Conservation (phyloP, 139 green algal genomes). For the Chlamydomonas asymmetrica region DNA sequence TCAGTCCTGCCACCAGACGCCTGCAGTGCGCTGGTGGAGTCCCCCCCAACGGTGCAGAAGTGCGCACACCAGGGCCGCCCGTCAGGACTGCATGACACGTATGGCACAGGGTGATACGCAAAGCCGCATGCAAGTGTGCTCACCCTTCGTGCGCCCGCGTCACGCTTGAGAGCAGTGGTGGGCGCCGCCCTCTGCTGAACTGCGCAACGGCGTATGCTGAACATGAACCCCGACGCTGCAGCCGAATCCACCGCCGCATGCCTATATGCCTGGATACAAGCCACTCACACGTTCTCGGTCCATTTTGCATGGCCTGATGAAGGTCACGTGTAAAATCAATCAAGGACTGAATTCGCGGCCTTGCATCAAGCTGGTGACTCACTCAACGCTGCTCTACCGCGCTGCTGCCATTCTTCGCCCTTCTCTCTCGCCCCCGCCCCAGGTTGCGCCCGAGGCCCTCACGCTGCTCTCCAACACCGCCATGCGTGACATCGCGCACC, state of each 20-base stretch:
- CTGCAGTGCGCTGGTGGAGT: background rate
- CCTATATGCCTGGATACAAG: background rate
- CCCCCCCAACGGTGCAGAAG: background rate
- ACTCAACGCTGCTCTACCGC: background rate
- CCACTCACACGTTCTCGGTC: background rate
- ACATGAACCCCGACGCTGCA: too few relatives aligned
- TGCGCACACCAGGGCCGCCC: background rate
- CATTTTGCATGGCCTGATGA: background rate
- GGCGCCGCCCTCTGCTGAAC: too few relatives aligned
- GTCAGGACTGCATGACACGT: constrained; percentile 5
- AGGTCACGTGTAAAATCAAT: background rate
- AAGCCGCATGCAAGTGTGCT: too few relatives aligned
- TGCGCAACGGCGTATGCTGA: too few relatives aligned
- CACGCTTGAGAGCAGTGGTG: too few relatives aligned
- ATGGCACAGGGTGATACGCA: too few relatives aligned
- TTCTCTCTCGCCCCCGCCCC: background rate
- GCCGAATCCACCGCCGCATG: too few relatives aligned
- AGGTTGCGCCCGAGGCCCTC: constrained; percentile 45
- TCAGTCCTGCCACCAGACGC: background rate
- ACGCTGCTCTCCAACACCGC: constrained; percentile 39
- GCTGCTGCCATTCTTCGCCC: background rate
- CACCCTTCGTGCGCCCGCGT: too few relatives aligned
- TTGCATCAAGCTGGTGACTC: background rate
- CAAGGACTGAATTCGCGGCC: background rate
- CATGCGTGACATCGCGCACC: constrained; percentile 51